Percentiles rank a stretch among this genome's conserved stretches.
Conservation (phyloP, 2,329 filamentous ascomycete species). For the Diaporthe longicolla region DNA sequence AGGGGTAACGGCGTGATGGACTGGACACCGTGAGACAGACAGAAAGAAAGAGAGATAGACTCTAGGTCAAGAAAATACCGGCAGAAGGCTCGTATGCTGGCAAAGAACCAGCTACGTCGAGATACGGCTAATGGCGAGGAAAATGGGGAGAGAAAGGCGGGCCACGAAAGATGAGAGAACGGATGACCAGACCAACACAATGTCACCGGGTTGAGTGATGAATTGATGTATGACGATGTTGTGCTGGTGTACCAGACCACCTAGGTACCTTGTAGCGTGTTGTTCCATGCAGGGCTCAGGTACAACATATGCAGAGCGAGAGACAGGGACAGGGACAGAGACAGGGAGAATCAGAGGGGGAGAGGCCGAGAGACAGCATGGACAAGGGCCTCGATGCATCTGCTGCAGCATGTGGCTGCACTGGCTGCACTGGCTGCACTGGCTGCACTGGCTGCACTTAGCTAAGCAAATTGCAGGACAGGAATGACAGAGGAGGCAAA, state of each 20-base stretch:
- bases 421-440: too few relatives aligned
- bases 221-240: not conserved
- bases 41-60: too few relatives aligned
- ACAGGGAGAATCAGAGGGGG: too few relatives aligned
- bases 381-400: not conserved
- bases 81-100: not conserved
- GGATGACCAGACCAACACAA: conserved; percentile 1
- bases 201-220: not conserved
- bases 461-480: not conserved
- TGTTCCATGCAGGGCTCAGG: not conserved
- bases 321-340: too few relatives aligned
- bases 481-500: not conserved
- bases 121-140: not conserved
- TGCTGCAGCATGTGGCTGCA: not conserved
- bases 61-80: too few relatives aligned
- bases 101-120: not conserved
- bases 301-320: not conserved
- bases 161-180: not conserved
- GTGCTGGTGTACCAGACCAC: not conserved
- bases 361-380: not conserved
- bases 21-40: not conserved
- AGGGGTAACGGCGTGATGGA: too few relatives aligned
- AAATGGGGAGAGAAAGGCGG: not conserved
- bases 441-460: not conserved
- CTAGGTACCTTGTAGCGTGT: not conserved